Evolutionary conservation across 2,329 filamentous ascomycete species (phyloP), one percentile per base, ranked within the genome.

Genomic region (Chrysoporthe puriensis): DNA sequence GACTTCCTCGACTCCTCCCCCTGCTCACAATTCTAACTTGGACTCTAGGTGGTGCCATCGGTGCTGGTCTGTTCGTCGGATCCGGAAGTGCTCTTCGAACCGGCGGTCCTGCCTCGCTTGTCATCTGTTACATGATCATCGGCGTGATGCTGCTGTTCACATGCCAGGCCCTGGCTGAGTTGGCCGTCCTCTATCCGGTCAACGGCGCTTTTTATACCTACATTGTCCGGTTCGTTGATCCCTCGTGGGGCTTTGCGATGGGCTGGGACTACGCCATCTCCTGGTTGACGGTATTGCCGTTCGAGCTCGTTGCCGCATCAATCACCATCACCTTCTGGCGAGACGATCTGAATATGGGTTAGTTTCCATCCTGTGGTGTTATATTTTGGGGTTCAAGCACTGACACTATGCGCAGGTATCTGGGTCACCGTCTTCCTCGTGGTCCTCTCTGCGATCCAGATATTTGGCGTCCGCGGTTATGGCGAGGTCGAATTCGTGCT

Each of bases 21-120:
- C 7, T 56, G 46, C 5, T 18, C 36, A 3, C 54, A 9, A 13
- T 8, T 44, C 63, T 69, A 34, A 70, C 36, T 9, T 34, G 21
- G 11, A 13, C 6, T 54, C n/a, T 64, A 80, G 79, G 80, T 64
- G 81, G 80, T 73, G 78, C 81, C 16, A 82, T 83, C 60, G 80
- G 81, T 67, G 80, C 80, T 71, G 90, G 91, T 80, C 83, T 93
- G 11, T 93, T 93, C 76, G 88, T 93, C 68, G 86, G 89, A 60
- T 90, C 89, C 2, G 90, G 89, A 61, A 76, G 76, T 56, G 88
- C 88, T 46, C 79, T 91, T 63, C 79, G 83, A 34, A 80, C 77
- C n/a, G 90, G 88, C 73, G 90, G 90, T 36, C 90, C 89, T 18
- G 80, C 77, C 2, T 72, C 80, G 9, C 73, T 83, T 70, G 74